A percentile compares a stretch with the other conserved stretches of the same genome.
Conservation (phyloP, 805 yeast species). For the Candida hungchunana region DNA sequence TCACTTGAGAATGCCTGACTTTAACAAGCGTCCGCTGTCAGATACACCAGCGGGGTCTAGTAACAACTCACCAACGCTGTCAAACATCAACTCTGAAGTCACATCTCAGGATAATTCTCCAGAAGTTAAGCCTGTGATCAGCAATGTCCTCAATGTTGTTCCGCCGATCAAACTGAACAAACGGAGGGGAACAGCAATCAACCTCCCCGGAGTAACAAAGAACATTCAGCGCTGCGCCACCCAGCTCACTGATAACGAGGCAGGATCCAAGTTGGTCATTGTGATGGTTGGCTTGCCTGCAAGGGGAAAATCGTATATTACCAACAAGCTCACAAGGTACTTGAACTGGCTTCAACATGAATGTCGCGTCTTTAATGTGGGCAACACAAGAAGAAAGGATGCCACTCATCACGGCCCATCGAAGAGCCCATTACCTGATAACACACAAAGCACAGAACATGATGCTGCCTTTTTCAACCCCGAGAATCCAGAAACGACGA, state of each 20-base stretch:
- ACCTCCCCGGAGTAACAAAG: slow-evolving; percentile 88
- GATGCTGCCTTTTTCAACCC: slow-evolving; percentile 87
- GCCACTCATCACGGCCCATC: slow-evolving; percentile 63
- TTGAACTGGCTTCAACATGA: slow-evolving; percentile 93
- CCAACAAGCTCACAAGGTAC: slow-evolving; percentile 86
- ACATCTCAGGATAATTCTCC: slow-evolving; percentile 30
- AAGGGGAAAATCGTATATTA: slow-evolving; percentile 88
- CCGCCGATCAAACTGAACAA: slow-evolving; percentile 30
- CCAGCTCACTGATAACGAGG: slow-evolving; percentile 40
- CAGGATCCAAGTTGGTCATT: slow-evolving; percentile 80
- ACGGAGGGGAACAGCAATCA: slow-evolving; percentile 75
- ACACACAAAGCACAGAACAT: slow-evolving; percentile 39
- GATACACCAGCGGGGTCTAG: slow-evolving; percentile 69
- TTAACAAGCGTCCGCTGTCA: slow-evolving; percentile 66
- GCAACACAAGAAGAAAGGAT: slow-evolving; percentile 85
- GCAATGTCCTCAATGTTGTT: slow-evolving; percentile 1
- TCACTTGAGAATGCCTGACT: slow-evolving; percentile 34
- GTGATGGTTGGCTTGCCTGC: slow-evolving; percentile 98
- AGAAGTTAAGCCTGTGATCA: slow-evolving; percentile 15
- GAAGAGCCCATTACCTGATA: slow-evolving; percentile 53
- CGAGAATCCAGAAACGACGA: slow-evolving; percentile 56
- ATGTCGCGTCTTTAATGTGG: slow-evolving; percentile 89
- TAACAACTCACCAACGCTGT: slow-evolving; percentile 47
- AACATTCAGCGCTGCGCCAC: slow-evolving; percentile 48
- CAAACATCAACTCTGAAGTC: slow-evolving; percentile 25